Evolutionary conservation across 208 protist genomes (phyloP).

Genomic region (Leptomonas pyrrhocoris): DNA sequence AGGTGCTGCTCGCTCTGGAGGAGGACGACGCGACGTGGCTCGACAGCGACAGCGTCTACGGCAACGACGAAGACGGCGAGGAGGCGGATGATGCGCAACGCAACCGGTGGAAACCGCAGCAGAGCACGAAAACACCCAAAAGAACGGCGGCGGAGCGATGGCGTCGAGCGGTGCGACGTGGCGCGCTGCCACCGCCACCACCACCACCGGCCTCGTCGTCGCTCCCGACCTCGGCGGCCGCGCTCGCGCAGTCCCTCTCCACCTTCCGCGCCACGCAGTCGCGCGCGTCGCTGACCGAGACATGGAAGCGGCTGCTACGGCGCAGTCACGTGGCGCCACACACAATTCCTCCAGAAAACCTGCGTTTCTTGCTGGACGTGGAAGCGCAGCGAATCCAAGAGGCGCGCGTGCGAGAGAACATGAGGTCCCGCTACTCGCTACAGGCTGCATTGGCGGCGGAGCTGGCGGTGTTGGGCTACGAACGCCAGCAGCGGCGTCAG

Average conservation of each 20-base stretch:
- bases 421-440: conserved; percentile 65
- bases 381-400: conserved; percentile 45
- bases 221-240: conserved; percentile 14
- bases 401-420: conserved; percentile 54
- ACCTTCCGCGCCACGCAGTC: conserved; percentile 24
- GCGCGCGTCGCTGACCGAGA: conserved; percentile 25
- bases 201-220: background rate
- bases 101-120: background rate
- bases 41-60: background rate
- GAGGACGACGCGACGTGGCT: conserved; percentile 65
- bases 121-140: background rate
- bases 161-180: conserved; percentile 32
- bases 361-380: conserved; percentile 34
- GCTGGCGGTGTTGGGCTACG: conserved; percentile 42
- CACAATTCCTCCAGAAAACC: conserved; percentile 16
- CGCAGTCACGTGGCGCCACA: conserved; percentile 23
- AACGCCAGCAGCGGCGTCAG: conserved; percentile 14
- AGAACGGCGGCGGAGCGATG: conserved; percentile 12
- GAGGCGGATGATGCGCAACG: background rate
- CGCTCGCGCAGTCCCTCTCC: conserved; percentile 19
- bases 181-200: conserved; percentile 1
- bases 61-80: background rate
- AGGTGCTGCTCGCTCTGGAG: conserved; percentile 40
- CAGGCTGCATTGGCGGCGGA: conserved; percentile 69
- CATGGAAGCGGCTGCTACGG: conserved; percentile 34